A percentile compares a stretch with the other conserved stretches of the same genome.
phyloP scores from a whole-genome alignment of 805 yeast species.

The Monosporozyma aquatica region DNA sequence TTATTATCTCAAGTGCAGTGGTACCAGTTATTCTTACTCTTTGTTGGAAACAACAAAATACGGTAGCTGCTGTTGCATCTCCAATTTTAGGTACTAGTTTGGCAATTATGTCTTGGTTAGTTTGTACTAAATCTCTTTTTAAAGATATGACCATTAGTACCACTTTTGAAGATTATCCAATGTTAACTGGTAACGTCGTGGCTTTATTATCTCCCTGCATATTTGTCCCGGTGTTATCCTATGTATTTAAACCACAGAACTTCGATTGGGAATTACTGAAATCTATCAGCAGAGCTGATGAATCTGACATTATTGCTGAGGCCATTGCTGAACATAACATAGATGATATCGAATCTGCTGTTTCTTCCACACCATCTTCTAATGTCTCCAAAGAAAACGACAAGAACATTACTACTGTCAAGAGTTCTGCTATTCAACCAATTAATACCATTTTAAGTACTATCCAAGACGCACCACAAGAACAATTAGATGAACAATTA shows the following conservation, averaged over 20 bases:
- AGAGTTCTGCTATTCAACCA: slow-evolving; percentile 22
- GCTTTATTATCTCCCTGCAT: slow-evolving; percentile 67
- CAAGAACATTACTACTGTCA: slow-evolving; percentile 7
- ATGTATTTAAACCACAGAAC: slow-evolving; percentile 55
- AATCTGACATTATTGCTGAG: slow-evolving; percentile 48
- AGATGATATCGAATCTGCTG: slow-evolving; percentile 7
- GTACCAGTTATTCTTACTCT: slow-evolving; percentile 62
- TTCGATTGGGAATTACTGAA: slow-evolving; percentile 65
- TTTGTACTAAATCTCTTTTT: slow-evolving; percentile 37
- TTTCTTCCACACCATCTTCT: slow-evolving; percentile 3
- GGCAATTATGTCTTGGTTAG: slow-evolving; percentile 66
- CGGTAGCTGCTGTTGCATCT: slow-evolving; percentile 58
- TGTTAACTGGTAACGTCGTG: slow-evolving; percentile 83
- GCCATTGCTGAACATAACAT: slow-evolving; percentile 14
- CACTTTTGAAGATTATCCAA: slow-evolving; percentile 79
- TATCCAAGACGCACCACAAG: slow-evolving; percentile 19
- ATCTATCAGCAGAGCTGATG: slow-evolving; percentile 57
- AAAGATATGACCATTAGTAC: slow-evolving; percentile 39
- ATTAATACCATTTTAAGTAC: slow-evolving; percentile 27
- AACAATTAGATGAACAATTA: slow-evolving; percentile 19
- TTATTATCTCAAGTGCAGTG: slow-evolving; percentile 80
- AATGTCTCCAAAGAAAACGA: slow-evolving; percentile 8
- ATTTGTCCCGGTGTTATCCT: slow-evolving; percentile 57
- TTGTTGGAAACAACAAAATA: slow-evolving; percentile 56
- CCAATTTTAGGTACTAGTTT: slow-evolving; percentile 71